Evolutionary conservation across 1,139 yeast species (phyloP).

Genomic region (Suhomyces wounanorum): DNA sequence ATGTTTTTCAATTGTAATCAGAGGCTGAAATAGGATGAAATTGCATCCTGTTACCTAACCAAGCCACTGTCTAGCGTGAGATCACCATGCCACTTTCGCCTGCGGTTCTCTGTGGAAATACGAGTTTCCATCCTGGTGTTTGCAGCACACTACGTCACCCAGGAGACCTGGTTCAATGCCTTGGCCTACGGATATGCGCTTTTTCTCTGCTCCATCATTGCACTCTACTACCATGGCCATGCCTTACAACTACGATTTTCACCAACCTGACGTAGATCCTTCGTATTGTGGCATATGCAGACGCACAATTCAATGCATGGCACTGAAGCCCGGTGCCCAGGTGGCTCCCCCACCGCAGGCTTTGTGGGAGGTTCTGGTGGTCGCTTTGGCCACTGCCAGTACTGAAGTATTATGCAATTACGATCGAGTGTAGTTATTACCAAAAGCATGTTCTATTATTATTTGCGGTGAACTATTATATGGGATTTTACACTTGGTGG

Average conservation of each 20-base stretch:
- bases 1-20: too few species aligned
- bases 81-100: too few species aligned
- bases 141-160: neutral
- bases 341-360: neutral
- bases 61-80: too few species aligned
- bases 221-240: neutral
- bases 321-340: neutral
- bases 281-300: slow-evolving; percentile 1
- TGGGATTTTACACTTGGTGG: neutral
- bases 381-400: neutral
- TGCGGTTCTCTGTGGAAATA: neutral
- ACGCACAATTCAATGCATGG: neutral
- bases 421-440: slow-evolving; percentile 3
- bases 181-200: neutral
- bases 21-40: too few species aligned
- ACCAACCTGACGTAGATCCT: slow-evolving; percentile 1
- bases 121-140: neutral
- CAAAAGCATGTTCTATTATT: slow-evolving; percentile 6
- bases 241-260: neutral
- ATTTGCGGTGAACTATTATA: slow-evolving; percentile 8
- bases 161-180: neutral
- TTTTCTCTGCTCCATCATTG: neutral
- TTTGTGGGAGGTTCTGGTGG: slow-evolving; percentile 1
- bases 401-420: slow-evolving; percentile 12
- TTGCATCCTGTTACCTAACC: too few species aligned